Base-by-base conservation (phyloP, 768 basidiomycete species). In the Lactarius indigo region DNA sequence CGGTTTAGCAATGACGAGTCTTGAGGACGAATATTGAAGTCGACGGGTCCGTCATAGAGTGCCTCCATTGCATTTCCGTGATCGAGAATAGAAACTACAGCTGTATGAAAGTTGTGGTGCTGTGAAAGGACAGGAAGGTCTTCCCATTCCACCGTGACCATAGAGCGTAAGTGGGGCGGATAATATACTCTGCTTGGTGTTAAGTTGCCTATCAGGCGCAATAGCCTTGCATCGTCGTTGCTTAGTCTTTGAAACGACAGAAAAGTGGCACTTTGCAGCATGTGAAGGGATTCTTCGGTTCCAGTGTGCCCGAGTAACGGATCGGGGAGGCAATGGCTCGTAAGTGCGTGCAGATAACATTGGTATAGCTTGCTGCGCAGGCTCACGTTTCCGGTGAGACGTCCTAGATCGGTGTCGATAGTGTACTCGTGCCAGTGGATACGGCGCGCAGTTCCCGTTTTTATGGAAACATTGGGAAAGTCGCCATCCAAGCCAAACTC, bases 271-370 rank as follows among this genome's bases (percentile, higher is more conserved):
- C 80, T 80, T 7, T 64, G 65, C 23, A 85, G 72, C 56, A 79
- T 71, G 57, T 73, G 68, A 20, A 84, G 69, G 0, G 83, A 82
- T 57, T 83, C 77, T 47, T 81, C 78, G 0, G 78, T 78, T 2
- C 84, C 84, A 0, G 79, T 80, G 8, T 78, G 78, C n/a, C 69
- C 69, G 0, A 78, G 81, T 26, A 84, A 74, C 1, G 80, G 79
- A 70, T 84, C 83, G 13, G 75, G 73, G 12, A 79, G 70, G 47
- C 76, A 76, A 55, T 78, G 76, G 18, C 78, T 78, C 7, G 78
- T 83, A 4, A 82, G 61, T 20, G 80, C 79, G 56, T 84, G 84
- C 28, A 85, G 74, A 58, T 81, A 80, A 3, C 77, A 73, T 55
- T 74, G 75, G 59, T 75, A 81, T 5, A 83, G 72, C 37, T 69